A percentile compares a stretch with the other conserved stretches of the same genome.
Conservation (phyloP, 2,329 filamentous ascomycete species). For the Triangularia verruculosa region DNA sequence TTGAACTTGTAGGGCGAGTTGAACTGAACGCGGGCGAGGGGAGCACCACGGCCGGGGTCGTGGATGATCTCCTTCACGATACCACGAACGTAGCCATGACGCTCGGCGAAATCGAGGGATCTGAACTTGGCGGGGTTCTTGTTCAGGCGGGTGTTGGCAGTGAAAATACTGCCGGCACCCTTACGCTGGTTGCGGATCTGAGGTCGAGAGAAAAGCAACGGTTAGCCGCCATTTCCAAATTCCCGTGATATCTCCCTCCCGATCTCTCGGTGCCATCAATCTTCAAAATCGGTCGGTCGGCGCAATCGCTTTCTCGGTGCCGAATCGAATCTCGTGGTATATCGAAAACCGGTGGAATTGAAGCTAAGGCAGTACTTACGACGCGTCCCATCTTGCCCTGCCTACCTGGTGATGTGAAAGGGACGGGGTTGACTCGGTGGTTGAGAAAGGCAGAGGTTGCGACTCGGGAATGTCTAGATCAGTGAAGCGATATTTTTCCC, state of each 20-base stretch:
- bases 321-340: constrained; percentile 16
- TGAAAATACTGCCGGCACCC: constrained; percentile 59
- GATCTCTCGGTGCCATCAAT: background rate
- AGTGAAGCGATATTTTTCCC: constrained; percentile 29
- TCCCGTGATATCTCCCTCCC: background rate
- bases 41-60: constrained; percentile 96
- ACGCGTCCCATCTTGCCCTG: constrained; percentile 53
- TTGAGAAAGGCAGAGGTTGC: constrained; percentile 28
- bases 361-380: constrained; percentile 32
- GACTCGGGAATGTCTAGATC: constrained; percentile 28
- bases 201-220: constrained; percentile 19
- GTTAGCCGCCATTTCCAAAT: constrained; percentile 22
- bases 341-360: constrained; percentile 16
- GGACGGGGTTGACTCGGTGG: constrained; percentile 28
- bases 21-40: constrained; percentile 95
- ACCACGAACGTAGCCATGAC: constrained; percentile 96
- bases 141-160: constrained; percentile 76
- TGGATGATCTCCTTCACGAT: constrained; percentile 99
- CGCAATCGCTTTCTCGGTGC: constrained; percentile 17
- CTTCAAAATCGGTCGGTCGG: constrained; percentile 11
- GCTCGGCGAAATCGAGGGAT: constrained; percentile 92
- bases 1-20: constrained; percentile 98
- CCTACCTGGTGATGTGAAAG: constrained; percentile 30
- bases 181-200: constrained; percentile 65
- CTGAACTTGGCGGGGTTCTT: constrained; percentile 94